These are phyloP conservation scores for Saccharomyces cerevisiae DNA, from an alignment of 805 yeast genomes.

Conservation along the genomic window DNA sequence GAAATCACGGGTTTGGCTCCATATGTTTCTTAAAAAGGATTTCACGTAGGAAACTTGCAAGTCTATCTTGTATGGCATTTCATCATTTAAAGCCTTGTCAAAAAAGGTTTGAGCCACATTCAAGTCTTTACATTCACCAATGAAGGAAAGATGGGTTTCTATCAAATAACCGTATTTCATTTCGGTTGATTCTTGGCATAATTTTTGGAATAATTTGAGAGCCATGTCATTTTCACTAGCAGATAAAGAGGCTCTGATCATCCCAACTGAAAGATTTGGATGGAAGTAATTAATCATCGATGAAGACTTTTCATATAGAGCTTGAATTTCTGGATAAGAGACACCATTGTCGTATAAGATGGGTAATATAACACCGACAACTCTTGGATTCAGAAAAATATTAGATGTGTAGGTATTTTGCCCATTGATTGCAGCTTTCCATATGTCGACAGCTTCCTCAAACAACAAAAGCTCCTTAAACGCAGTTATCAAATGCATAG, in stretches of 20 bases:
- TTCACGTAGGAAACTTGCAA: conserved; percentile 69
- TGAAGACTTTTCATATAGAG: conserved; percentile 42
- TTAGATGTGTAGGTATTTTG: conserved; percentile 19
- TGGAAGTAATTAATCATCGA: conserved; percentile 28
- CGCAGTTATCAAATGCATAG: conserved; percentile 49
- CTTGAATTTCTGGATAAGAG: conserved; percentile 51
- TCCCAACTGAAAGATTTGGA: conserved; percentile 53
- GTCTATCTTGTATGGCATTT: conserved; percentile 64
- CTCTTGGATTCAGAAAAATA: conserved; percentile 52
- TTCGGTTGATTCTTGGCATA: conserved; percentile 45
- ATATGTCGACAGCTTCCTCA: conserved; percentile 57
- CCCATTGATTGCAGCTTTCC: conserved; percentile 45
- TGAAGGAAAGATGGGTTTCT: conserved; percentile 68
- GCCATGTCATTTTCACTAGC: conserved; percentile 62
- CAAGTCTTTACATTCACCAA: conserved; percentile 69
- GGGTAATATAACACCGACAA: conserved; percentile 62
- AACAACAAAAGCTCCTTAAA: conserved; percentile 52
- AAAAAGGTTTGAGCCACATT: conserved; percentile 65
- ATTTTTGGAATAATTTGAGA: conserved; percentile 50
- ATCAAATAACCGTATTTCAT: conserved; percentile 46
- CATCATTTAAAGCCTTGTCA: conserved; percentile 58
- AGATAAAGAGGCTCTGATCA: conserved; percentile 63
- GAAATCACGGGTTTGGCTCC: conserved; percentile 48
- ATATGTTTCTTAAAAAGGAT: conserved; percentile 52
- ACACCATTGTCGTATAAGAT: conserved; percentile 55